These are phyloP conservation scores for Amphirosellinia nigrospora DNA, from an alignment of 495 filamentous ascomycete genomes.

Conservation along the genomic window DNA sequence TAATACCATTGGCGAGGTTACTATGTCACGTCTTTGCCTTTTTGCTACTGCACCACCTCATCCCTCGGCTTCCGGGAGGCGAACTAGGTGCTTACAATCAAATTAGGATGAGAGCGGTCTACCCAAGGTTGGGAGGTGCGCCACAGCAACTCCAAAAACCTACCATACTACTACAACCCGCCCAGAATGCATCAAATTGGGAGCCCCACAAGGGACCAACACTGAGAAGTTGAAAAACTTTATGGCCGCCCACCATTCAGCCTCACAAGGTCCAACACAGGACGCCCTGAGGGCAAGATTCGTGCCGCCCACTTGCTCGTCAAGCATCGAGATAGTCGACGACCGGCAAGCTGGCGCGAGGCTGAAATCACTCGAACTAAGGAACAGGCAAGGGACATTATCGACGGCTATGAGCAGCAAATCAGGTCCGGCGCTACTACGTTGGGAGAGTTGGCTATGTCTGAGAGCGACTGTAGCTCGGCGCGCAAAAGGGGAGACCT, in stretches of 20 bases:
- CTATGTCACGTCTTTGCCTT: not conserved
- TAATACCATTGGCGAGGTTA: not conserved
- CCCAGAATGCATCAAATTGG: conserved; percentile 85
- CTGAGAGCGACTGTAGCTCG: conserved; percentile 93
- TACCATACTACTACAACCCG: conserved; percentile 97
- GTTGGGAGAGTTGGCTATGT: conserved; percentile 81
- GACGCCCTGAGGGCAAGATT: conserved; percentile 78
- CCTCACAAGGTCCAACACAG: conserved; percentile 57
- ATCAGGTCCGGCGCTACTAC: conserved; percentile 71
- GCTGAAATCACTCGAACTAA: conserved; percentile 85
- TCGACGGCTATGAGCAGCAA: conserved; percentile 71
- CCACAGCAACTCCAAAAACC: conserved; percentile 94
- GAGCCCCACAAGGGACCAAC: conserved; percentile 89
- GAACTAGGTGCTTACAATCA: conserved; percentile 5
- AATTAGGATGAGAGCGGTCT: conserved; percentile 75
- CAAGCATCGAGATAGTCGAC: conserved; percentile 86
- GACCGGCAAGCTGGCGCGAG: conserved; percentile 91
- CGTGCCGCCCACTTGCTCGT: conserved; percentile 88
- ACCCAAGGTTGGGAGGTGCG: conserved; percentile 88
- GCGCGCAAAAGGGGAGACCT: conserved; percentile 92
- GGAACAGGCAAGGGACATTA: conserved; percentile 80
- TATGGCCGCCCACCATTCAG: conserved; percentile 83
- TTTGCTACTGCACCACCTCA: not conserved
- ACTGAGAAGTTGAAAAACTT: conserved; percentile 88
- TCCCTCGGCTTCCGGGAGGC: not conserved